These are phyloP conservation scores for Euclidium syriacum DNA, from an alignment of 345 rosid genomes.

Conservation along the genomic window DNA sequence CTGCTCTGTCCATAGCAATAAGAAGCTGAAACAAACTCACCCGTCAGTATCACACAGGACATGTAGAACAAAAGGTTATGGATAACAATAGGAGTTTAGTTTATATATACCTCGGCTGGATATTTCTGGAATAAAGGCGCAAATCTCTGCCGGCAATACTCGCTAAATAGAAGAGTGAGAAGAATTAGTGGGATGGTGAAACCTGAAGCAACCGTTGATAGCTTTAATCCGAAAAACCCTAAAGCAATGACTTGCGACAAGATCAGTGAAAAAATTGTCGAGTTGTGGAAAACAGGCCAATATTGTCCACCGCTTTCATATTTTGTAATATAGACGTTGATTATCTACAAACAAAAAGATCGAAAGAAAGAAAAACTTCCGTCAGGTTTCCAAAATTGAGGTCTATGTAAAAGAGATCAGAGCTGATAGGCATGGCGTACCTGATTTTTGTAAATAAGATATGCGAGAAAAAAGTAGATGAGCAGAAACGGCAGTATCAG, in stretches of 20 bases:
- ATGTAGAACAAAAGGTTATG: not conserved
- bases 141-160: slow-evolving; percentile 80
- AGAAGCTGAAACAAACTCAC: slow-evolving; percentile 44
- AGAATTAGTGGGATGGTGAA: slow-evolving; percentile 71
- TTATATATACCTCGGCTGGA: slow-evolving; percentile 57
- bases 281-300: slow-evolving; percentile 85
- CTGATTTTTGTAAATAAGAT: slow-evolving; percentile 71
- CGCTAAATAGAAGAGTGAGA: slow-evolving; percentile 68
- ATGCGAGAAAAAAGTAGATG: slow-evolving; percentile 63
- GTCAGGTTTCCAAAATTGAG: not conserved
- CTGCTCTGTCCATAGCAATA: slow-evolving; percentile 75
- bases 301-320: slow-evolving; percentile 82
- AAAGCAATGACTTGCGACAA: slow-evolving; percentile 79
- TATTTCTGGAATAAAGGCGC: slow-evolving; percentile 51
- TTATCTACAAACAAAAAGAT: slow-evolving; percentile 43
- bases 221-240: slow-evolving; percentile 76
- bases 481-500: slow-evolving; percentile 73
- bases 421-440: not conserved
- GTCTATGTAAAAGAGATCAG: slow-evolving; percentile 4
- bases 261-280: slow-evolving; percentile 80
- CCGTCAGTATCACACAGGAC: slow-evolving; percentile 22
- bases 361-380: not conserved
- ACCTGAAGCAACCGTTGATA: slow-evolving; percentile 61
- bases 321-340: slow-evolving; percentile 62
- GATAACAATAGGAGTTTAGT: not conserved